Base-by-base conservation (phyloP, 768 basidiomycete species). In the Pisolithus orientalis region DNA sequence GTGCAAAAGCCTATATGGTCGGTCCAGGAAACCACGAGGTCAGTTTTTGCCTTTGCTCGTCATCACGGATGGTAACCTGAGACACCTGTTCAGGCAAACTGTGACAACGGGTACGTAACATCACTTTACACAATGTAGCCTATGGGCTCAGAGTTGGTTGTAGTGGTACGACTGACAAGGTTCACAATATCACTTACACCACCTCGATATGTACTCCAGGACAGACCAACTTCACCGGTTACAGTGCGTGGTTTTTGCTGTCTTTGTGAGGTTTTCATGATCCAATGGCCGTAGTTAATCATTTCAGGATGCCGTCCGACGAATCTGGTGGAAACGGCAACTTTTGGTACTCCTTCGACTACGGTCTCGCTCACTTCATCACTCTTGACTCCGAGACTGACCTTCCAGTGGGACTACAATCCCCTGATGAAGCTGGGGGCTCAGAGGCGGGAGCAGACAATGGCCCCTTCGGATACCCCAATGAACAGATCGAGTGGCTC, bases 341-440 rank as follows among this genome's bases (percentile, higher is more conserved):
- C 37, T 63, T 67, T 29, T 67, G 65, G 64, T 67, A 65, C 53
- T 65, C 64, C 14, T 65, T 62, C n/a, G 56, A 65, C 49, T 59
- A 67, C 16, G 63, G 63, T 39, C 60, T 67, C 16, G 65, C 61
- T 10, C 64, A 65, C 45, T 65, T 65, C 24, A 39, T 65, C 53
- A 6, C 61, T 1, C 7, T 67, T 44, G 31, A 67, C 17, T 49
- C 44, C 2, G 65, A 65, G 49, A 65, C 64, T 0, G 64, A 65
- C 28, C 44, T 67, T n/a, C 65, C 61, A 1, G 34, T 31, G 7
- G 63, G 65, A 16, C 17, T 66, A 25, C 62, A 54, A 48, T 56
- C 63, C 1, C 65, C 64, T 5, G 64, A 65, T 24, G 58, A 48
- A 48, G 9, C 5, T 1, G 64, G 64, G 0, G 64, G 64, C 5